A percentile compares a stretch with the other conserved stretches of the same genome.
phyloP scores from a whole-genome alignment of 257 asterid species.

The Jasminum sambac region DNA sequence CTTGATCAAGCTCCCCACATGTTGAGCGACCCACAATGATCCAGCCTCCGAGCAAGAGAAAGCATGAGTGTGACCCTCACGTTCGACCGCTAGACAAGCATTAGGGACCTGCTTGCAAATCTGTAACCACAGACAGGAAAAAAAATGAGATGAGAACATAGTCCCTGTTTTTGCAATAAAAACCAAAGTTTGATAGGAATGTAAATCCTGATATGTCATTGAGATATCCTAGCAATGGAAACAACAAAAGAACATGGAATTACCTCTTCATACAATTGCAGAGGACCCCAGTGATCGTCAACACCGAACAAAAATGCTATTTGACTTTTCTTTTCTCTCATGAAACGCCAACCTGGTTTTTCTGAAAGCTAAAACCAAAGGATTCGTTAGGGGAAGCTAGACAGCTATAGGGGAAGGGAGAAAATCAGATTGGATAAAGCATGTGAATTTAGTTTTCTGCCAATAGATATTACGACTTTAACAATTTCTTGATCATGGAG shows the following conservation, averaged over 20 bases:
- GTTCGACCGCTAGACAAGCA: conserved; percentile 49
- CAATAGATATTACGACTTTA: conserved; percentile 1
- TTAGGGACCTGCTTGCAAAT: conserved; percentile 54
- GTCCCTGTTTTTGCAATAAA: background rate
- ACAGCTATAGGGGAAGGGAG: background rate
- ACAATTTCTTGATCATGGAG: background rate
- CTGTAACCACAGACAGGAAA: conserved; percentile 36
- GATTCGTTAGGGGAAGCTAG: conserved; percentile 2
- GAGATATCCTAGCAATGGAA: conserved; percentile 3
- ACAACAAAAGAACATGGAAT: background rate
- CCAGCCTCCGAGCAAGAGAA: conserved; percentile 87
- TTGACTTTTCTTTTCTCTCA: conserved; percentile 55
- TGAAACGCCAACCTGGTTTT: conserved; percentile 70
- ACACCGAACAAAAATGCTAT: conserved; percentile 73
- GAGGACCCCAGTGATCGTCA: conserved; percentile 97
- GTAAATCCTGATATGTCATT: background rate
- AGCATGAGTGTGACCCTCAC: conserved; percentile 68
- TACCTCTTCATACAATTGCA: conserved; percentile 82
- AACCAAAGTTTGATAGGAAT: background rate
- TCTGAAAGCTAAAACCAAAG: conserved; percentile 49
- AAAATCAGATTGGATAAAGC: background rate
- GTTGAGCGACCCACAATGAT: conserved; percentile 71
- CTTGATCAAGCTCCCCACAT: conserved; percentile 56
- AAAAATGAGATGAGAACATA: background rate
- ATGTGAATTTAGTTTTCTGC: background rate